A percentile compares a stretch with the other conserved stretches of the same genome.
Evolutionary conservation across 2,329 filamentous ascomycete species (phyloP).

Genomic region (Exophiala sp.): DNA sequence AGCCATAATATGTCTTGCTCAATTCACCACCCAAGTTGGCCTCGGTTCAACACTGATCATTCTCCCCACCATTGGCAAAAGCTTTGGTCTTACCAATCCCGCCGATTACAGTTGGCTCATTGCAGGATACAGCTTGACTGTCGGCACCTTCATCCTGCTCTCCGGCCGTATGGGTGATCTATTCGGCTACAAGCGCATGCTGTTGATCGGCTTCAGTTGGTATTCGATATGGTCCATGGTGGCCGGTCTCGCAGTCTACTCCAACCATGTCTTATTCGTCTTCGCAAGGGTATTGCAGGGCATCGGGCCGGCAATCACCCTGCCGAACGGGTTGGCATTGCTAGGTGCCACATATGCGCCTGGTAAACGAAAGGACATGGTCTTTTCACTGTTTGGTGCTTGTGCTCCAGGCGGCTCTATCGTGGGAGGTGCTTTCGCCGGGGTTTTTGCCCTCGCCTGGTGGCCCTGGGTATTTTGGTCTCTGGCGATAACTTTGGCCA

Average conservation of each 20-base stretch:
- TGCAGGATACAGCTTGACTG: conserved; percentile 54
- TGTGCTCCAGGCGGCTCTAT: conserved; percentile 47
- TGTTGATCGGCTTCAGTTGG: conserved; percentile 37
- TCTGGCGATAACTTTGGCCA: conserved; percentile 38
- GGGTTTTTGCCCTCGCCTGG: conserved; percentile 44
- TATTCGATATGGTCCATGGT: conserved; percentile 37
- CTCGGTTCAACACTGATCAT: conserved; percentile 49
- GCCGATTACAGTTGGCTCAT: conserved; percentile 50
- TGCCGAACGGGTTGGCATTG: conserved; percentile 64
- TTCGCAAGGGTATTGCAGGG: conserved; percentile 55
- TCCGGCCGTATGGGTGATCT: conserved; percentile 38
- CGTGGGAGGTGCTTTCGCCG: conserved; percentile 39
- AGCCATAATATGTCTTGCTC: conserved; percentile 34
- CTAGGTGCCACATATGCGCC: conserved; percentile 57
- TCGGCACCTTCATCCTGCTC: conserved; percentile 40
- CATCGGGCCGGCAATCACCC: conserved; percentile 56
- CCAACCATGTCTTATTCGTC: conserved; percentile 49
- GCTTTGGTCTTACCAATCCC: conserved; percentile 42
- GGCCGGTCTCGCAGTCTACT: conserved; percentile 36
- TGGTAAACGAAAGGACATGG: conserved; percentile 57
- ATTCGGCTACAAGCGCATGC: conserved; percentile 37
- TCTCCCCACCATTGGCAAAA: conserved; percentile 46
- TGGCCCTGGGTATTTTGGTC: conserved; percentile 54
- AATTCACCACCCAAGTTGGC: conserved; percentile 46
- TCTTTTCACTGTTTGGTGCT: conserved; percentile 54